Evolutionary conservation across 768 basidiomycete species (phyloP).

Genomic region (Xerocomellus amylosporus): DNA sequence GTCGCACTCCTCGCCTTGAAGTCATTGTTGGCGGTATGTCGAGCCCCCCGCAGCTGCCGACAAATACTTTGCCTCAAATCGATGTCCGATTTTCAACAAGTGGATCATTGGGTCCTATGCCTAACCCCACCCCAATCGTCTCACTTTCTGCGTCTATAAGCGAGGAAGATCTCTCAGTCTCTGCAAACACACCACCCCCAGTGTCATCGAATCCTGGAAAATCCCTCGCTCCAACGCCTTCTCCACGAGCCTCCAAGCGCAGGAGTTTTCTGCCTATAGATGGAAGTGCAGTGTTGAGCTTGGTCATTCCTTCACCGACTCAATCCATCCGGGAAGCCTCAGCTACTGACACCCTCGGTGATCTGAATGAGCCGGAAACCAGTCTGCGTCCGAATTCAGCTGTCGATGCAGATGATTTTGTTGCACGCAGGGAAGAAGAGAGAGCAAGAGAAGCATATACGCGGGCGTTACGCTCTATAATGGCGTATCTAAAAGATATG

Average conservation of each 20-base stretch:
- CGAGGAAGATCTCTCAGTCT: constrained; percentile 19
- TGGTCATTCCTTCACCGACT: constrained; percentile 62
- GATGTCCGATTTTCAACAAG: constrained; percentile 72
- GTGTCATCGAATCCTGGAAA: constrained; percentile 12
- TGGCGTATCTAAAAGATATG: constrained; percentile 96
- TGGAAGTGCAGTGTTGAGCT: constrained; percentile 55
- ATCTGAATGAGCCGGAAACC: constrained; percentile 26
- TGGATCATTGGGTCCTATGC: constrained; percentile 54
- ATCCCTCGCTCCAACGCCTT: constrained; percentile 43
- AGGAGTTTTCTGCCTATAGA: constrained; percentile 90
- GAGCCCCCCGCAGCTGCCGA: constrained; percentile 31
- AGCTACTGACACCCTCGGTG: constrained; percentile 37
- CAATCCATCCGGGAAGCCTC: constrained; percentile 54
- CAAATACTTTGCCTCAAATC: constrained; percentile 54
- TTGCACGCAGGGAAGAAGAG: constrained; percentile 65
- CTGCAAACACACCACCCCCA: not conserved
- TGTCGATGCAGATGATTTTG: constrained; percentile 41
- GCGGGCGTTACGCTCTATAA: constrained; percentile 82
- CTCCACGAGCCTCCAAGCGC: constrained; percentile 60
- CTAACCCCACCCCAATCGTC: constrained; percentile 34
- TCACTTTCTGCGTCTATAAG: constrained; percentile 22
- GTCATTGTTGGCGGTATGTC: constrained; percentile 19
- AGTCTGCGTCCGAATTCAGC: constrained; percentile 45
- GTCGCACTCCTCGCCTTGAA: constrained; percentile 17
- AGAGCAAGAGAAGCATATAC: constrained; percentile 67